Evolutionary conservation across 2,329 filamentous ascomycete species (phyloP), one percentile per base, ranked within the genome.

Genomic region (Hymenoscyphus scutula): DNA sequence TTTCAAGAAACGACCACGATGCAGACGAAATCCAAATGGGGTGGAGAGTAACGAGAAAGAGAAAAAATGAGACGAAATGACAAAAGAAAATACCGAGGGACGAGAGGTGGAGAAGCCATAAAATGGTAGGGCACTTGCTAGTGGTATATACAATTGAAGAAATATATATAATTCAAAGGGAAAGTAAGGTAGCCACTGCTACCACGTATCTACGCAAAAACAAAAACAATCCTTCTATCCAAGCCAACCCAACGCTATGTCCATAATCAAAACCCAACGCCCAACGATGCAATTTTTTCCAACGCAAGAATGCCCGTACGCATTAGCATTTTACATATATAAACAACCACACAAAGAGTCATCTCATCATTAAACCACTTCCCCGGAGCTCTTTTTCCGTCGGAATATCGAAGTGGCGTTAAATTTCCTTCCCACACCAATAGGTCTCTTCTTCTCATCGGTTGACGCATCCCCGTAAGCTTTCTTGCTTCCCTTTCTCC

Each of bases 401-500:
- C 45, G 7, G 19, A 51, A 51, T 51, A 51, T 23, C 7, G 45
- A 23, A 19, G 45, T 51, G 3, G 53, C 11, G 15, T 54, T 54
- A n/a, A 54, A n/a, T 29, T 25, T 63, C 23, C 32, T 62, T 37
- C 54, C 56, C 11, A 32, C 19, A 3, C 41, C 53, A 27, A 45
- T 29, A n/a, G 59, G 56, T 41, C 51, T 67, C 59, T 64, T 63
- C 64, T 66, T 65, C 58, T 67, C 63, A 59, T 66, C 65, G 17
- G 51, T 56, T 2, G 11, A 59, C n/a, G 27, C 62, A 59, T 68
- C 64, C 1, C 62, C 56, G 63, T 70, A 74, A 7, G 71, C 73
- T 48, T 65, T 70, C 56, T 56, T 63, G 51, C 68, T 69, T 3
- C 71, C 72, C 53, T 53, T 70, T 58, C 67, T 71, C 61, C 70